Conservation (phyloP, 2,329 filamentous ascomycete genomes). For the Colletotrichum sansevieriae region DNA sequence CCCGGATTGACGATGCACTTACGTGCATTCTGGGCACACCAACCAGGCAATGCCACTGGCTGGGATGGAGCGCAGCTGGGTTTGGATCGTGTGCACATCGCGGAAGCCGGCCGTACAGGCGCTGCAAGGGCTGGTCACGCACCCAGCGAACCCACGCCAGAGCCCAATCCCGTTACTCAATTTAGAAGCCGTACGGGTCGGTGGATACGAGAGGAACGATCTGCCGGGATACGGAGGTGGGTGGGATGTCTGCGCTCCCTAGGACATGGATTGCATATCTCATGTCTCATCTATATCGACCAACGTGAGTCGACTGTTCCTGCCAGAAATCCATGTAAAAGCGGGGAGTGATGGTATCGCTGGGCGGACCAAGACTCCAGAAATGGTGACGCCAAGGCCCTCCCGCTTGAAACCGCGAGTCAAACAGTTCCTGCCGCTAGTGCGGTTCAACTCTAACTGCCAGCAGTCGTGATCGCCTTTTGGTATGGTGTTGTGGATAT, state of each 20-base stretch:
- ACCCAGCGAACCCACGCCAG: background rate
- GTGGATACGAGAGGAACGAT: constrained; percentile 32
- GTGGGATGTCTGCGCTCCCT: constrained; percentile 10
- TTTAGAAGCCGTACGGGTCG: constrained; percentile 3
- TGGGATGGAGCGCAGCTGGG: background rate
- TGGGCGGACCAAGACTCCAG: constrained; percentile 29
- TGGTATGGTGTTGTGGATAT: constrained; percentile 18
- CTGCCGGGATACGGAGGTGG: constrained; percentile 38
- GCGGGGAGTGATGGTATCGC: constrained; percentile 17
- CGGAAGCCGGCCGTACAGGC: constrained; percentile 6
- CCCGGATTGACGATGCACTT: constrained; percentile 12
- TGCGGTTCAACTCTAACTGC: background rate
- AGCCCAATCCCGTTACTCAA: constrained; percentile 21
- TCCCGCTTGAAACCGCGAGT: constrained; percentile 28
- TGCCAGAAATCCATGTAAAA: constrained; percentile 1
- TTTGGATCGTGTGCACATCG: background rate
- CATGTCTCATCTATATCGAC: constrained; percentile 34
- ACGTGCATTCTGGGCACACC: constrained; percentile 27
- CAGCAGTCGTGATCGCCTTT: background rate
- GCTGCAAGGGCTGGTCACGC: constrained; percentile 26
- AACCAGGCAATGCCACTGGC: constrained; percentile 8
- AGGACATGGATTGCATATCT: constrained; percentile 17
- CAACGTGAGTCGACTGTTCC: constrained; percentile 26
- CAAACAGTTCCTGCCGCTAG: constrained; percentile 24
- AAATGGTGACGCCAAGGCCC: constrained; percentile 29